Percentiles rank a stretch among this genome's conserved stretches.
phyloP scores from a whole-genome alignment of 371 early-diverging fungal species.

The Apophysomyces elegans region DNA sequence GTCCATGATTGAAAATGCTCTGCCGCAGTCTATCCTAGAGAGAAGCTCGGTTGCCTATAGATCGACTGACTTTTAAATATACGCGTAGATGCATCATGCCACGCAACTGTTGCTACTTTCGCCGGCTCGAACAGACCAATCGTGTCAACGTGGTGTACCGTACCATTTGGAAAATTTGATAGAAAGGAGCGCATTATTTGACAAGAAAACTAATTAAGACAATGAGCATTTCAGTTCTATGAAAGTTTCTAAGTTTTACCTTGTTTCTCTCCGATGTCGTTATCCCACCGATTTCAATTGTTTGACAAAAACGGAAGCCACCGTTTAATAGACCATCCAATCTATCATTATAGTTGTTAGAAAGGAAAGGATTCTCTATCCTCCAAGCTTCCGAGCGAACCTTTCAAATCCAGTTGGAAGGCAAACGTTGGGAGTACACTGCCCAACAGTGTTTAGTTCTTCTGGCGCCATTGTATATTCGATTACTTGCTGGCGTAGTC shows the following conservation, averaged over 20 bases:
- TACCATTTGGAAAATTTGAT: neutral
- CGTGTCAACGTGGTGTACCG: slow-evolving; percentile 1
- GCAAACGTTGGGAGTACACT: neutral
- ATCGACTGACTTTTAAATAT: neutral
- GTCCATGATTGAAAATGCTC: slow-evolving; percentile 1
- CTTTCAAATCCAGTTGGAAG: neutral
- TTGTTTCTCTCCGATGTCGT: neutral
- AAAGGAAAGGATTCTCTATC: neutral
- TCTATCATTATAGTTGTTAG: neutral
- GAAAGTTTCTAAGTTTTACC: neutral
- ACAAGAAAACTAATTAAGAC: neutral
- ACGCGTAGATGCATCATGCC: neutral
- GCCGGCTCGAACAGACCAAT: neutral
- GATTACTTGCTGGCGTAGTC: neutral
- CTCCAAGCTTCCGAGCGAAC: neutral
- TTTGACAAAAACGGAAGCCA: neutral
- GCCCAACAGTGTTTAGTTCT: neutral
- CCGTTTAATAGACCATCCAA: neutral
- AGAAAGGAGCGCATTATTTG: neutral
- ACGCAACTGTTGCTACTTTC: slow-evolving; percentile 7
- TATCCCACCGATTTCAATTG: neutral
- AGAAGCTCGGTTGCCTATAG: neutral
- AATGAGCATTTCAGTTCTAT: neutral
- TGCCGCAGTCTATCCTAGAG: neutral
- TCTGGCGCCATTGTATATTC: neutral